Conservation (phyloP, 2,329 filamentous ascomycete genomes). For the Aureobasidium vineae region DNA sequence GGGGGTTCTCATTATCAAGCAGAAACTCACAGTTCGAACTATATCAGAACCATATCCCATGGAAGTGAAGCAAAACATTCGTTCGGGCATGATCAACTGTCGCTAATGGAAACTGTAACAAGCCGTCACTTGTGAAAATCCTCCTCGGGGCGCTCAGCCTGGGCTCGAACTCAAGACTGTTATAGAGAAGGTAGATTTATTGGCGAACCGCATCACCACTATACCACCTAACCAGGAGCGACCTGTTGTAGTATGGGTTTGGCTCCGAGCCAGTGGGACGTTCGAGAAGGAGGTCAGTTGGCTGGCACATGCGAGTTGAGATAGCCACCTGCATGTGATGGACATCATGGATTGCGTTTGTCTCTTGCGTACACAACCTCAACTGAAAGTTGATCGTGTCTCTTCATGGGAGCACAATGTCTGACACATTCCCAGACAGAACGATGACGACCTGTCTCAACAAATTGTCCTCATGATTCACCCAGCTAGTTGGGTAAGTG, state of each 20-base stretch:
- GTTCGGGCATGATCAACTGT: background rate
- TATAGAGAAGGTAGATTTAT: background rate
- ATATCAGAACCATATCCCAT: background rate
- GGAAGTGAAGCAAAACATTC: background rate
- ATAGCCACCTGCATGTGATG: background rate
- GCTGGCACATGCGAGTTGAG: background rate
- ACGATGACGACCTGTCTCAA: no score
- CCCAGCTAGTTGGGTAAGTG: no score
- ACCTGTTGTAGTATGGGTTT: slow-evolving; percentile 1
- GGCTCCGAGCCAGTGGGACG: background rate
- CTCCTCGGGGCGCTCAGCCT: background rate
- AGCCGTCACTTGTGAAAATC: background rate
- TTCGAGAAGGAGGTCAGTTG: background rate
- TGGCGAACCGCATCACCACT: background rate
- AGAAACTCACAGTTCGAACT: background rate
- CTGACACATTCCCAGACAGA: no score
- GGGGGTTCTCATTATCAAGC: no score
- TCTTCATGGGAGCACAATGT: no score
- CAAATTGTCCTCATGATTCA: no score
- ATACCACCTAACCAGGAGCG: slow-evolving; percentile 1
- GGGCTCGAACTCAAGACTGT: background rate
- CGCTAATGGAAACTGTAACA: background rate
- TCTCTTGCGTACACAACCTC: no score
- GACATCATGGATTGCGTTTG: background rate
- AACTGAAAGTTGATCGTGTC: no score